These are phyloP conservation scores for Heimioporus retisporus DNA, from an alignment of 1,284 basidiomycete genomes.

Conservation along the genomic window DNA sequence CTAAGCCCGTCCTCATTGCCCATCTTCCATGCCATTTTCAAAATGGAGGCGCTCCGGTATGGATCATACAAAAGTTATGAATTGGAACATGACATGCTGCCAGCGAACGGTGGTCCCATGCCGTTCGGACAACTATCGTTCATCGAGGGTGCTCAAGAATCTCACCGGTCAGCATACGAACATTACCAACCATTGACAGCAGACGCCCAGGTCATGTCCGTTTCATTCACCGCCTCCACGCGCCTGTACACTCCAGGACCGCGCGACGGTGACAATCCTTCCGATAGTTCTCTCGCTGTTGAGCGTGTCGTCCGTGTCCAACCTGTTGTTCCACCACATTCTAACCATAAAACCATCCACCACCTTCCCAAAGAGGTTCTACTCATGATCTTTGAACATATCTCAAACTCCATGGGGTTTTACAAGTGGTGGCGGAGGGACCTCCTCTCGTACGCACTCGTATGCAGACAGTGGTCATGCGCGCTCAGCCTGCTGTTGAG, in stretches of 20 bases:
- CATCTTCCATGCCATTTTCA: neutral
- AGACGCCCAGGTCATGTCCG: neutral
- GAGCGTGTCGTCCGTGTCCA: slow-evolving; percentile 1
- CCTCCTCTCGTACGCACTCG: too few relatives aligned
- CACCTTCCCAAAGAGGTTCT: too few relatives aligned
- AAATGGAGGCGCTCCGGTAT: neutral
- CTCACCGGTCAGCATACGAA: neutral
- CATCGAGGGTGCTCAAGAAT: neutral
- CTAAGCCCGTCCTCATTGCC: neutral
- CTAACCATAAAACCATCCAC: neutral
- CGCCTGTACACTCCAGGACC: neutral
- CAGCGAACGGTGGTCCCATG: neutral
- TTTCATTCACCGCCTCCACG: slow-evolving; percentile 6
- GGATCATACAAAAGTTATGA: too few relatives aligned
- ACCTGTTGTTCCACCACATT: neutral
- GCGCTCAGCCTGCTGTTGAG: too few relatives aligned
- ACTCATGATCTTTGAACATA: too few relatives aligned
- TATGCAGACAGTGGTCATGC: too few relatives aligned
- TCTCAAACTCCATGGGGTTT: too few relatives aligned
- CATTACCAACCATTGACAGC: neutral
- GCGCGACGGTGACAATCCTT: neutral
- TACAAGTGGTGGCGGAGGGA: too few relatives aligned
- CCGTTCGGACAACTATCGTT: neutral
- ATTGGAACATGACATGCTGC: too few relatives aligned
- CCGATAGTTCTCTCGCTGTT: neutral